These are phyloP conservation scores for Lecanicillium sp. DNA, from an alignment of 2,329 filamentous ascomycete species.

Conservation along the genomic window DNA sequence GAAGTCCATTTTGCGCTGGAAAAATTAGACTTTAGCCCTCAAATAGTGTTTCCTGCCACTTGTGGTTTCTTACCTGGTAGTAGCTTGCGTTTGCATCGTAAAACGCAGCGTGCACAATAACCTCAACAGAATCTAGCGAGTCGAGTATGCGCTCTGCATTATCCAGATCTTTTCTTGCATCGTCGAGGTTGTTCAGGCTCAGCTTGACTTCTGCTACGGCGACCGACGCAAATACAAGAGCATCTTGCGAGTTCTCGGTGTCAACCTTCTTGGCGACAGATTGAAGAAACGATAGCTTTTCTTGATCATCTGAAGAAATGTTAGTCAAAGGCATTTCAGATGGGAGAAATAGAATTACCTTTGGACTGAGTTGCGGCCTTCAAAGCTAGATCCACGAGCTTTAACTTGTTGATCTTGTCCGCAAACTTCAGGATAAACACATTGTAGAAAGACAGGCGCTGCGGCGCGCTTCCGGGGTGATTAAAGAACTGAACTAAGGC, in stretches of 20 bases:
- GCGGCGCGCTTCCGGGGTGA: constrained; percentile 68
- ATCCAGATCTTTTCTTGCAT: constrained; percentile 79
- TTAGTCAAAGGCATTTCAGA: constrained; percentile 1
- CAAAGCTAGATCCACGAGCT: constrained; percentile 85
- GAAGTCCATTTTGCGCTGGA: constrained; percentile 77
- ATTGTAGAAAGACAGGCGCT: constrained; percentile 87
- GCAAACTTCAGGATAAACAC: constrained; percentile 93
- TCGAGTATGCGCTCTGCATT: constrained; percentile 83
- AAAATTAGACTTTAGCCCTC: too few relatives aligned
- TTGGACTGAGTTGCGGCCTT: constrained; percentile 79
- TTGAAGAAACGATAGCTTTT: constrained; percentile 79
- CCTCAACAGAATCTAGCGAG: constrained; percentile 89
- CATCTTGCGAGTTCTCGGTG: constrained; percentile 88
- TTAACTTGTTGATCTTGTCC: constrained; percentile 98
- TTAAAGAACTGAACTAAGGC: constrained; percentile 83
- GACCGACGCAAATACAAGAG: constrained; percentile 87
- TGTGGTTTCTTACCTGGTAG: constrained; percentile 55
- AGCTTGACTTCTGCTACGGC: constrained; percentile 85
- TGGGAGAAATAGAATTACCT: constrained; percentile 39
- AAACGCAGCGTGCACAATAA: constrained; percentile 89
- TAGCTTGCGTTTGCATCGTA: constrained; percentile 94
- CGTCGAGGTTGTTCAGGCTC: constrained; percentile 69
- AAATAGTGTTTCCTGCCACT: too few relatives aligned
- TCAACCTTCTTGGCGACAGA: constrained; percentile 82
- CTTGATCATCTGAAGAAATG: constrained; percentile 64